Base-by-base conservation (phyloP, 2,329 filamentous ascomycete species). In the Pseudogymnoascus sp. region DNA sequence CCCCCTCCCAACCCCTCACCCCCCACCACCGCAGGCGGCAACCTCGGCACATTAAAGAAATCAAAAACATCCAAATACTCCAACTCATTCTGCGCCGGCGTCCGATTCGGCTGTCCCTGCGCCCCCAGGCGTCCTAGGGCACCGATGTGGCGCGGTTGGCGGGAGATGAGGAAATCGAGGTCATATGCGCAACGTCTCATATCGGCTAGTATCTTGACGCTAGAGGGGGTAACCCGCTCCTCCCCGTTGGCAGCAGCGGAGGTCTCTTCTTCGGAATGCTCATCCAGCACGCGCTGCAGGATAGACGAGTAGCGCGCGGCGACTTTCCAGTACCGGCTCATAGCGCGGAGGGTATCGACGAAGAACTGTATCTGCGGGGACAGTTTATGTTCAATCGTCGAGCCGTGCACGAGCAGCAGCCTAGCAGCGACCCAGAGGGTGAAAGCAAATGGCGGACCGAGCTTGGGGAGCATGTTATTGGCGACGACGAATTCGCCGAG, bases 41-140 rank as follows among this genome's bases (percentile, higher is more conserved):
- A 78, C 16, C 92, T 81, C 0, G 93, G 93, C 64, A 96, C 86
- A 73, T 96, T 96, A 80, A 96, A 97, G 73, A 96, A 96, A 70
- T 95, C 91, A 73, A 97, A 96, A 0, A 96, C 90, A 70, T 96
- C 92, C 2, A 96, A 79, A 73, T 96, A 96, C 73, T 96, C 93
- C 3, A 96, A 79, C 72, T 96, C 92, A 69, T 95, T 91, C 1
- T 89, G 84, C 8, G 86, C 89, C 0, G 90, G 90, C 31, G 87
- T 89, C 67, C 85, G 83, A 1, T 84, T 83, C 1, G 86, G 85
- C 39, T 16, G 39, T 19, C 39, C 39, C 0, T 79, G 76, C 69
- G 80, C 83, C 2, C 81, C 78, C 51, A 83, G 69, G 2, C 81
- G 77, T 62, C 79, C 82, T 68, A 66, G 69, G 65, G 67, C 69